A percentile compares a stretch with the other conserved stretches of the same genome.
Evolutionary conservation across 208 protist genomes (phyloP).

Genomic region (Angomonas deanei): DNA sequence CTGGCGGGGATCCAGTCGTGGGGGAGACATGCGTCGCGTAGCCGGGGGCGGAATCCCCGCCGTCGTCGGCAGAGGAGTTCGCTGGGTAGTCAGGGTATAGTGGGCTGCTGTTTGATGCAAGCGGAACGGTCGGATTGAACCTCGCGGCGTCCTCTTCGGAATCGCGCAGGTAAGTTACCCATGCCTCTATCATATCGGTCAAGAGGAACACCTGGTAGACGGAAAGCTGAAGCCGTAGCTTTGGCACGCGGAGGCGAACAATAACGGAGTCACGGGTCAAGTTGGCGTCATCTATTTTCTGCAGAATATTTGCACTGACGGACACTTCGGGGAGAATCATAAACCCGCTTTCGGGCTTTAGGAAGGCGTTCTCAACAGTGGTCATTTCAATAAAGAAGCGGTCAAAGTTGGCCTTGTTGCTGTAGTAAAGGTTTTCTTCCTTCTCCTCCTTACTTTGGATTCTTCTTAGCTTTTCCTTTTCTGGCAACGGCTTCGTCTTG

Average conservation of each 20-base stretch:
- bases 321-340: constrained; percentile 70
- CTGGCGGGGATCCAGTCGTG: background rate
- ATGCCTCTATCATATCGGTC: constrained; percentile 68
- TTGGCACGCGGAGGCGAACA: constrained; percentile 67
- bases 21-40: background rate
- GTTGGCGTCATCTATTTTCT: constrained; percentile 50
- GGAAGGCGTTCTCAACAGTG: constrained; percentile 52
- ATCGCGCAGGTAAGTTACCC: constrained; percentile 26
- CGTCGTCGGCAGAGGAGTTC: background rate
- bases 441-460: constrained; percentile 13
- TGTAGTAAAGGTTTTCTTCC: constrained; percentile 71
- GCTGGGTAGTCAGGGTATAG: background rate
- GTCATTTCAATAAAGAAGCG: constrained; percentile 79
- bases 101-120: background rate
- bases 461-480: constrained; percentile 51
- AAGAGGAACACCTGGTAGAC: constrained; percentile 73
- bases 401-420: constrained; percentile 54
- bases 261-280: constrained; percentile 48
- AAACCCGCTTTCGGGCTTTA: constrained; percentile 48
- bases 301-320: constrained; percentile 60
- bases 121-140: background rate
- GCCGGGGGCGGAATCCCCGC: background rate
- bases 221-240: constrained; percentile 50
- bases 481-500: constrained; percentile 52
- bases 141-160: background rate